Evolutionary conservation across 225 moss, liverwort and hornwort genomes (phyloP), one percentile per base, ranked within the genome.

Genomic region (Rhytidiadelphus loreus): DNA sequence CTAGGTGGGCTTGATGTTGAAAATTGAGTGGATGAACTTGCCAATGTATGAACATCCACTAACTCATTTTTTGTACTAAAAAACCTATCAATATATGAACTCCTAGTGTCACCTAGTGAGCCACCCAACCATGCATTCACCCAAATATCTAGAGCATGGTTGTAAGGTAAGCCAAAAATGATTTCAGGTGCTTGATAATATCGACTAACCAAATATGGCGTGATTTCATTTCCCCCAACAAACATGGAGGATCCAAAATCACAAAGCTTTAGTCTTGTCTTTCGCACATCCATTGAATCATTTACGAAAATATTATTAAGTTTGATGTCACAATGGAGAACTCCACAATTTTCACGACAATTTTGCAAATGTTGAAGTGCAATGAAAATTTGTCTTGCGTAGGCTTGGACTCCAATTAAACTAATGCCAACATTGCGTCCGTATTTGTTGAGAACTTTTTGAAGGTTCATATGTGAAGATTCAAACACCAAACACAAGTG

Each of bases 401-500:
- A 97, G 82, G 93, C 95, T 93, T 93, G 93, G 39, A 96, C 91
- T 88, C 93, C 82, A 63, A 24, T 8, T 2, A 68, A 39, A 6
- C 10, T 69, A 13, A 83, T 97, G 78, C 98, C 98, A 91, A 96
- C 95, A 57, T 98, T 97, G 85, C 95, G 93, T 32, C 97, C 97
- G 89, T 95, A 96, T 65, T 97, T 97, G 89, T 96, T 95, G 66
- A 97, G 82, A 72, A 98, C 91, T 89, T 97, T 96, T 89, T 92
- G 93, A 75, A 98, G 91, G 81, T 97, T 97, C 95, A 95, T 98
- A 85, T 97, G 94, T 78, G 93, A 92, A 84, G 95, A 94, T 91
- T 98, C 98, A 93, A 98, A 97, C 44, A 98, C 96, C 91, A 98
- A 93, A 91, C 96, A 97, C 89, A 98, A 93, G 87, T 98, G 98